Percentiles rank a stretch among this genome's conserved stretches.
Evolutionary conservation across 805 yeast species (phyloP).

Genomic region (Lipomyces mesembrius): DNA sequence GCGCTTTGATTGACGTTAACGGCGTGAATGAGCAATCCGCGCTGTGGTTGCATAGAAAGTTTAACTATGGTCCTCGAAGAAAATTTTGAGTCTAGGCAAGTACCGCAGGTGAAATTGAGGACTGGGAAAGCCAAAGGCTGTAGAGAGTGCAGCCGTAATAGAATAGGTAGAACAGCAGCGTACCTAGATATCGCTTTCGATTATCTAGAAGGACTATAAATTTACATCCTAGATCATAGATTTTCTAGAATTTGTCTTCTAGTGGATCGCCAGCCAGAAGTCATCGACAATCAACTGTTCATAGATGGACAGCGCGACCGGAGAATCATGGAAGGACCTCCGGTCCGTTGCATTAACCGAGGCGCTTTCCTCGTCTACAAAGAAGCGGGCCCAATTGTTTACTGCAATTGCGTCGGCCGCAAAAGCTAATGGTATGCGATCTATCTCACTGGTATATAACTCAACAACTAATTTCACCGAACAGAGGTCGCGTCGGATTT

Average conservation of each 20-base stretch:
- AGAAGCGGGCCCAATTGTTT: conserved; percentile 28
- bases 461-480: not conserved
- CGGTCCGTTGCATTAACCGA: conserved; percentile 23
- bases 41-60: not conserved
- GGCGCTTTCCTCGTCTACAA: conserved; percentile 35
- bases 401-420: conserved; percentile 26
- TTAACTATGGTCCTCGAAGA: conserved; percentile 1
- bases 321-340: conserved; percentile 32
- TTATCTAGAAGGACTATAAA: not conserved
- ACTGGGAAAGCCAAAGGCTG: no score
- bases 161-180: not conserved
- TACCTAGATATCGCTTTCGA: not conserved
- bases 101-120: not conserved
- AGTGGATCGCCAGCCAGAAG: not conserved
- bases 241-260: not conserved
- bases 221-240: not conserved
- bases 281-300: not conserved
- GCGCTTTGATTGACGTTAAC: not conserved
- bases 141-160: not conserved
- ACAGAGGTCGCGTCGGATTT: conserved; percentile 25
- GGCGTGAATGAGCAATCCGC: not conserved
- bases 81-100: not conserved
- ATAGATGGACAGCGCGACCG: conserved; percentile 21
- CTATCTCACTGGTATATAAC: not conserved
- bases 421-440: conserved; percentile 22